A percentile compares a stretch with the other conserved stretches of the same genome.
Conservation (phyloP, 768 basidiomycete genomes). For the Agrocybe pediades region DNA sequence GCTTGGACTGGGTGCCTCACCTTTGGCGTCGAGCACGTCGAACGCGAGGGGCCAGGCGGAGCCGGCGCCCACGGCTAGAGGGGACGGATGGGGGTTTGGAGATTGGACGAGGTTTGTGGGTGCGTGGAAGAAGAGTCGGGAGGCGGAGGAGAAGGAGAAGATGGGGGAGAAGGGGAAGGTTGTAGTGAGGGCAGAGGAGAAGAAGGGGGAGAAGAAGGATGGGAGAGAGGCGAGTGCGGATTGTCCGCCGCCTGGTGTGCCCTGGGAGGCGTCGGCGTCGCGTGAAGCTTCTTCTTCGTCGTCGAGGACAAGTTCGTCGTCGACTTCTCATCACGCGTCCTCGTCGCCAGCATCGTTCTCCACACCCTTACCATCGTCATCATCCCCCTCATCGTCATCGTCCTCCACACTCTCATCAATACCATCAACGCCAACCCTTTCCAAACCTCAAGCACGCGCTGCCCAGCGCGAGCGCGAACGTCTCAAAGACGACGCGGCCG, state of each 20-base stretch:
- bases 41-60: constrained; percentile 5
- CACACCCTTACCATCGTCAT: not conserved
- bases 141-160: constrained; percentile 30
- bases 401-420: not conserved
- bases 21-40: constrained; percentile 12
- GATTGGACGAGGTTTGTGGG: constrained; percentile 68
- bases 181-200: no score
- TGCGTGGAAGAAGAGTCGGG: constrained; percentile 54
- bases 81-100: constrained; percentile 48
- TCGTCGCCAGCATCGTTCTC: not conserved
- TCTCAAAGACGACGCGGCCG: constrained; percentile 12
- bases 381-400: not conserved
- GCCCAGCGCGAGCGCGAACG: constrained; percentile 27
- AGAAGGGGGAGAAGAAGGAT: constrained; percentile 24
- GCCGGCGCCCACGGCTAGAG: constrained; percentile 17
- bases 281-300: no score
- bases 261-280: no score
- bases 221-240: no score
- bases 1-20: constrained; percentile 36
- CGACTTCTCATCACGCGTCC: not conserved
- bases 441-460: constrained; percentile 4
- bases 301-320: not conserved
- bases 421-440: not conserved
- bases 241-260: no score
- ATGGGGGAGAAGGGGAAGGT: no score